phyloP scores from a whole-genome alignment of 331 rosid genomes.

The Rosa hybrid region DNA sequence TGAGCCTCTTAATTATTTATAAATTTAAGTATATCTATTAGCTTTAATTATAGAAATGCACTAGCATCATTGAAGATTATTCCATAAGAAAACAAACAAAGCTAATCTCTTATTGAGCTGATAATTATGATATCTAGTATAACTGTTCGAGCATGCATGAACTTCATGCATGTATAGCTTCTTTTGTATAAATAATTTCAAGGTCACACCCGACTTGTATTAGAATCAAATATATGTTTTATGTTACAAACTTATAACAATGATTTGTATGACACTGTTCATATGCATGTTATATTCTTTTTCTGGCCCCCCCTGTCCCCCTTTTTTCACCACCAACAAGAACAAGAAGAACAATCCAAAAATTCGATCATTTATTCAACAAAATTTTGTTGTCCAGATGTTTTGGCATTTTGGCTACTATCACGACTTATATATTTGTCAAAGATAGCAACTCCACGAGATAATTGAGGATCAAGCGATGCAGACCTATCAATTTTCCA shows the following conservation, averaged over 20 bases:
- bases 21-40: background rate
- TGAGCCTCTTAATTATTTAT: background rate
- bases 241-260: background rate
- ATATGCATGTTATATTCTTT: background rate
- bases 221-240: constrained; percentile 8
- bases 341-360: constrained; percentile 2
- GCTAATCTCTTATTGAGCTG: background rate
- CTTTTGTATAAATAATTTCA: background rate
- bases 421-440: background rate
- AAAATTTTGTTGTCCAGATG: background rate
- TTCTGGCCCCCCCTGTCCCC: background rate
- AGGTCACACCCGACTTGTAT: background rate
- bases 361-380: background rate
- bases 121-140: background rate
- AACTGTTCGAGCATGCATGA: background rate
- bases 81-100: background rate
- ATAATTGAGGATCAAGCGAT: background rate
- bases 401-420: background rate
- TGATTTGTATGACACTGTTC: background rate
- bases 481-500: background rate
- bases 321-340: background rate
- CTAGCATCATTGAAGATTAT: background rate
- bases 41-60: background rate
- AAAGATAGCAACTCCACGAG: background rate
- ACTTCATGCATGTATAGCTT: background rate